These are phyloP conservation scores for Acanthamoeba polyphaga DNA, from an alignment of 208 protist species.

Conservation along the genomic window DNA sequence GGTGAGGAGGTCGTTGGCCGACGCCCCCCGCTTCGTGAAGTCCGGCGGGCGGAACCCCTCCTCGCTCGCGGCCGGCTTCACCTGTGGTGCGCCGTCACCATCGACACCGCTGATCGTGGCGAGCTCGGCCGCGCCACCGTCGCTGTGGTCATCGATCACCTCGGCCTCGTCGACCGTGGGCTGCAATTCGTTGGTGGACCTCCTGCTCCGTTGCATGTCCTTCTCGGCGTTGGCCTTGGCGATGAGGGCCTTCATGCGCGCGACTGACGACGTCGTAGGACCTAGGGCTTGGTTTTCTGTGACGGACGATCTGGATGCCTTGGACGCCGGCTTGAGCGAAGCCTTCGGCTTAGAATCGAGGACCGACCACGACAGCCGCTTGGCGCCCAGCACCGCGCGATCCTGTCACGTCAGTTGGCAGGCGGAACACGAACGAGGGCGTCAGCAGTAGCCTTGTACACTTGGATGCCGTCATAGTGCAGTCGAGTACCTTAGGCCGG, in stretches of 20 bases:
- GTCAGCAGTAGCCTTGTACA: not conserved
- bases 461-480: not conserved
- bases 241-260: conserved; percentile 21
- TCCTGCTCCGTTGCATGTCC: not conserved
- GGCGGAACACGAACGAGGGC: no score
- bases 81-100: not conserved
- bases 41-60: not conserved
- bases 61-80: not conserved
- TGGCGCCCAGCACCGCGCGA: not conserved
- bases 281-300: not conserved
- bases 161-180: not conserved
- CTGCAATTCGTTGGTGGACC: not conserved
- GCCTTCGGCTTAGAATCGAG: not conserved
- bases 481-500: not conserved
- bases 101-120: not conserved
- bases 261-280: not conserved
- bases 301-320: not conserved
- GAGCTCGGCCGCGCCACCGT: not conserved
- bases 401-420: no score
- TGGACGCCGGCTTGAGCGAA: not conserved
- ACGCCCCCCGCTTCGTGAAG: not conserved
- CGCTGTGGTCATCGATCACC: not conserved
- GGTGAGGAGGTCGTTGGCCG: not conserved
- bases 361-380: not conserved
- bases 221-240: conserved; percentile 45